These are phyloP conservation scores for Gamsiella multidivaricata DNA, from an alignment of 192 early-diverging fungal genomes.

Conservation along the genomic window DNA sequence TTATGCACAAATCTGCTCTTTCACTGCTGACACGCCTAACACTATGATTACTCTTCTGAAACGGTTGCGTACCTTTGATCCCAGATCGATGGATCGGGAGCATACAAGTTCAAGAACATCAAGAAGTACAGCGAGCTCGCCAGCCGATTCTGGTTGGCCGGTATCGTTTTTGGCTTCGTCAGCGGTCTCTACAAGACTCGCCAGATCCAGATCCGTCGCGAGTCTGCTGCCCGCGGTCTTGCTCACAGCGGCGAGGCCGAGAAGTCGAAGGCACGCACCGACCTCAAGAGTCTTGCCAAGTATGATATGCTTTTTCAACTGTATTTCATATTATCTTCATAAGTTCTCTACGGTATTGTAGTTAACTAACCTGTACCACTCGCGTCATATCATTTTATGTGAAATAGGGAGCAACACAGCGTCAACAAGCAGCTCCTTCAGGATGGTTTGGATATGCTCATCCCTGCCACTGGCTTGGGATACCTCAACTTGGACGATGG, in stretches of 20 bases:
- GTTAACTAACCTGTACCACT: slow-evolving; percentile 13
- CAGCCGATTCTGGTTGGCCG: slow-evolving; percentile 75
- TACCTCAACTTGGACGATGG: slow-evolving; percentile 74
- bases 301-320: slow-evolving; percentile 31
- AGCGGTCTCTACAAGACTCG: slow-evolving; percentile 75
- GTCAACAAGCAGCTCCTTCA: slow-evolving; percentile 65
- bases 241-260: slow-evolving; percentile 39
- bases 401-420: slow-evolving; percentile 65
- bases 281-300: slow-evolving; percentile 59
- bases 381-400: neutral
- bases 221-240: slow-evolving; percentile 47
- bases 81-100: slow-evolving; percentile 68
- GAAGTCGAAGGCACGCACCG: slow-evolving; percentile 49
- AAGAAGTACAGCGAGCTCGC: slow-evolving; percentile 70
- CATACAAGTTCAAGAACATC: slow-evolving; percentile 71
- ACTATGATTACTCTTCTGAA: neutral
- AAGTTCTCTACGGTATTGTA: too few relatives aligned
- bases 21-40: too few relatives aligned
- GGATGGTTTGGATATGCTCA: slow-evolving; percentile 75
- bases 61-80: neutral
- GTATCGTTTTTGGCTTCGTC: slow-evolving; percentile 70
- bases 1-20: too few relatives aligned
- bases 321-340: slow-evolving; percentile 16
- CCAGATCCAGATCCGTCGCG: slow-evolving; percentile 59
- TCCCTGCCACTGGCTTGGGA: slow-evolving; percentile 77